A percentile compares a stretch with the other conserved stretches of the same genome.
These are phyloP conservation scores for Alternaria triticimaculans DNA, from an alignment of 2,329 filamentous ascomycete genomes.

Conservation along the genomic window DNA sequence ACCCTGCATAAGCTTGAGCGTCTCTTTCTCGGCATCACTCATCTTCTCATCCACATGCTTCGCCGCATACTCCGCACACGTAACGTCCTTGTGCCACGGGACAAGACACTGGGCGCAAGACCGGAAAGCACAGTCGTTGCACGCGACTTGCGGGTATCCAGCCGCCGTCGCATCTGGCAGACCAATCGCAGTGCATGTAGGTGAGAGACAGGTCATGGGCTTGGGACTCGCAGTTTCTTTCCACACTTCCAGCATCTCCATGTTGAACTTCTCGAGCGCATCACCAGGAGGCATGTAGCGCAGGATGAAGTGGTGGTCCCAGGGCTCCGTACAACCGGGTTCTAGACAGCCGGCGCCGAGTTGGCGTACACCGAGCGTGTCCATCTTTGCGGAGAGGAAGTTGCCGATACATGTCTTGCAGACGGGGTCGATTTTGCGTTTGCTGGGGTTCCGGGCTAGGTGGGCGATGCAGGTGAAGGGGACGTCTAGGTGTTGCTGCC, in stretches of 20 bases:
- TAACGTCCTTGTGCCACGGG: constrained; percentile 33
- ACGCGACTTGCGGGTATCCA: constrained; percentile 37
- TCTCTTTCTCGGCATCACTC: constrained; percentile 28
- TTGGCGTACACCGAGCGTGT: constrained; percentile 27
- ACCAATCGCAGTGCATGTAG: constrained; percentile 19
- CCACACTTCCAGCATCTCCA: constrained; percentile 33
- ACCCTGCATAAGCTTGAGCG: constrained; percentile 30
- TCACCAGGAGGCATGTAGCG: constrained; percentile 24
- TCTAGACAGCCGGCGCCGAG: constrained; percentile 32
- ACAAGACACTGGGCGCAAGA: constrained; percentile 30
- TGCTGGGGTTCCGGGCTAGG: constrained; percentile 26
- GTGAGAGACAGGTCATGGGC: constrained; percentile 23
- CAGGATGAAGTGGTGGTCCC: constrained; percentile 27
- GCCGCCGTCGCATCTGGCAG: constrained; percentile 20
- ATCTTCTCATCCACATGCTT: constrained; percentile 26
- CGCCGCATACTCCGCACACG: constrained; percentile 31
- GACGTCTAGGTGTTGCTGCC: constrained; percentile 5
- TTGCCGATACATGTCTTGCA: constrained; percentile 36
- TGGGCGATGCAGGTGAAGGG: constrained; percentile 32
- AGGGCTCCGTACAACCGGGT: constrained; percentile 26
- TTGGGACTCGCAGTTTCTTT: constrained; percentile 12
- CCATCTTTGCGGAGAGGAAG: constrained; percentile 28
- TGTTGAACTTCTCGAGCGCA: constrained; percentile 31
- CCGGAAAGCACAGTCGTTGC: constrained; percentile 24
- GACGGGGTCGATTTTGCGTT: constrained; percentile 31